Evolutionary conservation across 2,329 filamentous ascomycete genomes (phyloP).

Genomic region (Rachicladosporium sp.): DNA sequence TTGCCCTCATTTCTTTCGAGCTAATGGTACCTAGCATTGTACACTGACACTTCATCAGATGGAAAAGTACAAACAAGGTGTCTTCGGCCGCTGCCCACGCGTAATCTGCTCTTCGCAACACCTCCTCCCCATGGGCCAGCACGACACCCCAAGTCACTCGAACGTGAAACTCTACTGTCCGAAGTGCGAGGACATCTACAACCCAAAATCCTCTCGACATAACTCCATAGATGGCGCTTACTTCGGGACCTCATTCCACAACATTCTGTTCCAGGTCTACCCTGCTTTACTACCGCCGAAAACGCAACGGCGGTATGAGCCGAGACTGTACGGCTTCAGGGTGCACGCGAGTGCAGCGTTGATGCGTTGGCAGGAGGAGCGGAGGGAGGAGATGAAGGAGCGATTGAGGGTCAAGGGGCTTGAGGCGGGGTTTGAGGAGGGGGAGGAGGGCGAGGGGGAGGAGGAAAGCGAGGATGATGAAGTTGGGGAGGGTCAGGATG

Average conservation of each 20-base stretch:
- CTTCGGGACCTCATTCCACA: conserved; percentile 96
- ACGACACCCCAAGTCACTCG: conserved; percentile 75
- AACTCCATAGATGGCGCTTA: conserved; percentile 93
- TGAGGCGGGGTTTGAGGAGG: conserved; percentile 68
- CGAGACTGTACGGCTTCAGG: conserved; percentile 87
- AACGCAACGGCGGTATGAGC: conserved; percentile 73
- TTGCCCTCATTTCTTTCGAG: conserved; percentile 7
- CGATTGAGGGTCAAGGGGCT: conserved; percentile 57
- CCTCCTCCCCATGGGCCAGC: conserved; percentile 85
- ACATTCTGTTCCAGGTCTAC: conserved; percentile 98
- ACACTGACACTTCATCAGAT: conserved; percentile 48
- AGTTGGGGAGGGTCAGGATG: conserved; percentile 39
- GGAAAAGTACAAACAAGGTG: conserved; percentile 96
- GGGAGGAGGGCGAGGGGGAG: conserved; percentile 45
- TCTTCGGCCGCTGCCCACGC: conserved; percentile 95
- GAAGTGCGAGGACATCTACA: conserved; percentile 96
- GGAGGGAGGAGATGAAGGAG: conserved; percentile 70
- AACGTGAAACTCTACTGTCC: conserved; percentile 95
- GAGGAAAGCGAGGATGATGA: conserved; percentile 47
- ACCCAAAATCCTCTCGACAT: conserved; percentile 93
- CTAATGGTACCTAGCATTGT: no score
- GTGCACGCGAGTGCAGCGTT: conserved; percentile 83
- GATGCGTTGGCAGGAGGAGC: conserved; percentile 77
- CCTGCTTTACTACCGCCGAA: conserved; percentile 80
- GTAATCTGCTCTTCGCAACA: conserved; percentile 91